A percentile compares a stretch with the other conserved stretches of the same genome.
Evolutionary conservation across 495 filamentous ascomycete species (phyloP).

Genomic region (Beverwykella pulmonaria): DNA sequence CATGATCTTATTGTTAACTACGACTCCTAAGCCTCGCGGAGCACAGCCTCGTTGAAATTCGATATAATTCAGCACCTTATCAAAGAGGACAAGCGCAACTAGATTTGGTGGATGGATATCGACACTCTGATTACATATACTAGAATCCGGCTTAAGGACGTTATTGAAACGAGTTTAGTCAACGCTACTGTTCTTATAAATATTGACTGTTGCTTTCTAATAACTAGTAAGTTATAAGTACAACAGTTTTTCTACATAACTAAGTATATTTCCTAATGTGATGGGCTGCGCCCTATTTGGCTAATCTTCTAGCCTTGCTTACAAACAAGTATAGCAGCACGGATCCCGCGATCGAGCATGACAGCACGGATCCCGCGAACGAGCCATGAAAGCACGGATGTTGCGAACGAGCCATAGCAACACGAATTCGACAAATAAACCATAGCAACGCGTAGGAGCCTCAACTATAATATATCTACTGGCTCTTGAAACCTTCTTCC

Average conservation of each 20-base stretch:
- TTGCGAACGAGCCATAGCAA: too few species aligned
- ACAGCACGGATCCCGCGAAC: too few species aligned
- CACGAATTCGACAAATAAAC: conserved; percentile 9
- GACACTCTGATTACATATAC: conserved; percentile 4
- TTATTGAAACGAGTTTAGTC: conserved; percentile 28
- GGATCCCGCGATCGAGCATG: too few species aligned
- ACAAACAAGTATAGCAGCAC: too few species aligned
- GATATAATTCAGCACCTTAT: conserved; percentile 31
- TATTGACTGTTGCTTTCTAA: conserved; percentile 20
- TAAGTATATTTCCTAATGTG: too few species aligned
- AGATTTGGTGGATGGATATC: conserved; percentile 40
- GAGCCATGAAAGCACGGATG: too few species aligned
- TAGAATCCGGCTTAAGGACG: not conserved
- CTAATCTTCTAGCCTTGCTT: too few species aligned
- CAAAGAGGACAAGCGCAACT: conserved; percentile 26
- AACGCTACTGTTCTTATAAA: conserved; percentile 11
- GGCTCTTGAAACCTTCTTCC: too few species aligned
- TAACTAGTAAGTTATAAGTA: conserved; percentile 21
- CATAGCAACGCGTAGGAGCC: not conserved
- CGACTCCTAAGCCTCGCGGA: conserved; percentile 7
- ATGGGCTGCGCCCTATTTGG: too few species aligned
- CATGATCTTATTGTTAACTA: conserved; percentile 33
- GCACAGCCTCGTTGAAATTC: conserved; percentile 33
- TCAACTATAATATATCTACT: too few species aligned
- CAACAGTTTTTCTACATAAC: too few species aligned